A percentile compares a stretch with the other conserved stretches of the same genome.
Evolutionary conservation across 164 flowering plant species (phyloP).

Genomic region (Annona squamosa): DNA sequence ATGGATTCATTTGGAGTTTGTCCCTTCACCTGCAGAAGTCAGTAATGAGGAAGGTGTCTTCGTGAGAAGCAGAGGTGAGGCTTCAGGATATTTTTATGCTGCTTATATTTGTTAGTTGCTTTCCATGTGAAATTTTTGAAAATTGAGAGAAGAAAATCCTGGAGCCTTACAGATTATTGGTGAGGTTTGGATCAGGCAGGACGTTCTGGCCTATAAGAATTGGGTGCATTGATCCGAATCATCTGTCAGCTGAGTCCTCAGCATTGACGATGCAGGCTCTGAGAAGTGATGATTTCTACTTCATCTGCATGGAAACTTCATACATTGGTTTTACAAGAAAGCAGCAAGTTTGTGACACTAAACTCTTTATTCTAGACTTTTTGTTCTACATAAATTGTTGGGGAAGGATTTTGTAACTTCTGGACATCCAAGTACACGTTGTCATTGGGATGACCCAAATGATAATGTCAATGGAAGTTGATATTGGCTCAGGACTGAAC

Average conservation of each 20-base stretch:
- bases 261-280: conserved; percentile 49
- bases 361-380: not conserved
- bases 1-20: conserved; percentile 50
- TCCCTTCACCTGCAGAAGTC: conserved; percentile 84
- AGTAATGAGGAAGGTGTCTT: conserved; percentile 71
- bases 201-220: conserved; percentile 67
- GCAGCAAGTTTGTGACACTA: conserved; percentile 17
- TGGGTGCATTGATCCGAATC: conserved; percentile 55
- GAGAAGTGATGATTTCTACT: conserved; percentile 49
- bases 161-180: conserved; percentile 19
- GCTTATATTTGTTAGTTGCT: not conserved
- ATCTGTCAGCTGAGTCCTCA: conserved; percentile 38
- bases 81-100: not conserved
- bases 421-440: not conserved
- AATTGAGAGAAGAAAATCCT: conserved; percentile 13
- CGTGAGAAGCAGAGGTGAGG: conserved; percentile 43
- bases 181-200: conserved; percentile 47
- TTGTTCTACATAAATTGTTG: not conserved
- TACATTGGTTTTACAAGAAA: conserved; percentile 22
- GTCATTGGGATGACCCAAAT: not conserved
- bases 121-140: not conserved
- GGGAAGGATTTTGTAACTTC: conserved; percentile 1
- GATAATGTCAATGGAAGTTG: not conserved
- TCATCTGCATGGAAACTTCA: conserved; percentile 59
- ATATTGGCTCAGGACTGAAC: not conserved